Percentiles rank a stretch among this genome's conserved stretches.
phyloP scores from a whole-genome alignment of 2,329 filamentous ascomycete species.

The Alternaria incomplexa region DNA sequence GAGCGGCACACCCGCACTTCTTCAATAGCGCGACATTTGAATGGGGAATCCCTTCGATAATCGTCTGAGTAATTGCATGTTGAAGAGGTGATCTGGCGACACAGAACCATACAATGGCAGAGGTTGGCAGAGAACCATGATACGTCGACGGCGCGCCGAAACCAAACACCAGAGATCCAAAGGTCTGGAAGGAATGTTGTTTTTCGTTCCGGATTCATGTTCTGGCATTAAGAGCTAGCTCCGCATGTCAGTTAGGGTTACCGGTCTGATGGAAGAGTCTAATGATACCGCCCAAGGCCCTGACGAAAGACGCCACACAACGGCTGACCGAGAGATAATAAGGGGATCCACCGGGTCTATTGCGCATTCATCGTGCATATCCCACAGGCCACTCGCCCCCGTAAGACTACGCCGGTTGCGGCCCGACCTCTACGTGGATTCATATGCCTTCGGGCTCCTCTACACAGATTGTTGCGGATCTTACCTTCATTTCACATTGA shows the following conservation, averaged over 20 bases:
- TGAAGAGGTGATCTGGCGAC: background rate
- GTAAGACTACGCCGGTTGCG: background rate
- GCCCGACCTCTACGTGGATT: background rate
- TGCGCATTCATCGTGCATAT: background rate
- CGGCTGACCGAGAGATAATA: background rate
- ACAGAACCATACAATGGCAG: background rate
- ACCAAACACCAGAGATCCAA: background rate
- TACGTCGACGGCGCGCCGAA: background rate
- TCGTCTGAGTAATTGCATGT: background rate
- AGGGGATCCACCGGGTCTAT: background rate
- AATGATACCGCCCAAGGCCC: background rate
- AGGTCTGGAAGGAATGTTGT: background rate
- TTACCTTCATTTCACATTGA: background rate
- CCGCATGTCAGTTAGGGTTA: background rate
- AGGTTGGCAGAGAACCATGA: background rate
- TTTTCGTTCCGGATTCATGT: background rate
- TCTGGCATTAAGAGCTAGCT: background rate
- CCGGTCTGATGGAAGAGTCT: background rate
- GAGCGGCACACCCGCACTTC: background rate
- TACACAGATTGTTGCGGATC: background rate
- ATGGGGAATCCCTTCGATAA: background rate
- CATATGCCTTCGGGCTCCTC: background rate
- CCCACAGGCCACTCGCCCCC: background rate
- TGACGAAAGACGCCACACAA: background rate
- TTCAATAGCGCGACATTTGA: background rate